Evolutionary conservation across 129 eudicot species (phyloP), one percentile per base, ranked within the genome.

Genomic region (Glebionis coronaria): DNA sequence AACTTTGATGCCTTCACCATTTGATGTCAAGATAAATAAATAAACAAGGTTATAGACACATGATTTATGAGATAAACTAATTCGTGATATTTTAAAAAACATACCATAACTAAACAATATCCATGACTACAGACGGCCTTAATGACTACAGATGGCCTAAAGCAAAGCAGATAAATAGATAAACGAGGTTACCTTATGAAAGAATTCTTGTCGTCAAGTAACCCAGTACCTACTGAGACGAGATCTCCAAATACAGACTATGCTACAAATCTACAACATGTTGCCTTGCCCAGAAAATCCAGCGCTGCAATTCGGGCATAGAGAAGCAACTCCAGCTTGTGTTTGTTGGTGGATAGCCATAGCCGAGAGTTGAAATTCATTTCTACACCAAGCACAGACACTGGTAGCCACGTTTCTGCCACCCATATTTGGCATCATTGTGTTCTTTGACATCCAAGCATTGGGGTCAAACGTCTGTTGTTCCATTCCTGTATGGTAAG

Each of bases 361-460:
- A 45, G 84, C 73, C 51, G 84, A 86, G 7, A 80, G 76, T 56
- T 82, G 86, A 65, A 91, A 91, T 44, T 76, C 79, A 80, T 81
- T 91, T 55, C 89, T 76, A 73, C 97, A 91, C 97, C 95, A 91
- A 12, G 82, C 82, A 80, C 97, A 91, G 4, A 83, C 61, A 31
- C 82, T 44, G 50, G 82, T 75, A 12, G 68, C 79, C 56, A 78
- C 77, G 77, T 75, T 79, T 46, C 78, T 68, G 23, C 65, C 73
- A 61, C 82, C 35, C 74, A 78, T 65, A 76, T 80, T 82, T 14
- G 80, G 87, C 78, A 79, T 75, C 68, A 84, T 49, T 21, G 71
- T 80, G 49, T 68, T 80, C 77, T 82, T 90, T 65, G 82, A 84
- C 56, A 77, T 81, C 97, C 97, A 91, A 71, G 76, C 80, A 28